Conservation (phyloP, 257 asterid genomes). For the Scutellaria barbata region DNA sequence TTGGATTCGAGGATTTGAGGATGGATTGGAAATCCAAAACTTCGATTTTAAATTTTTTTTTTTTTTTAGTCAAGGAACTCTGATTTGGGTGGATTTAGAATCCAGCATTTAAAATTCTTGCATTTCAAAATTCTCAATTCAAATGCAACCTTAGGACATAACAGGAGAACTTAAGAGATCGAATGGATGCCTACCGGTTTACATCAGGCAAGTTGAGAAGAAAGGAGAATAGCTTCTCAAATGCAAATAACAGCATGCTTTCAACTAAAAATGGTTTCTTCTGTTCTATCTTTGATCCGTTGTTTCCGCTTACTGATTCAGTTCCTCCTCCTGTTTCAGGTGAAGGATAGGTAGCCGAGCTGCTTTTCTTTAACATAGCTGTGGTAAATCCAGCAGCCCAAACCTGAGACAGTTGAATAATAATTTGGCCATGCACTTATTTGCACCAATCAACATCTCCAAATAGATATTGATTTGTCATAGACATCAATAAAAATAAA, state of each 20-base stretch:
- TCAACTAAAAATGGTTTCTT: slow-evolving; percentile 53
- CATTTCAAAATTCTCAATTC: no score
- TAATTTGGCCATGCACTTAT: slow-evolving; percentile 9
- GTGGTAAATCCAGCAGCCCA: slow-evolving; percentile 98
- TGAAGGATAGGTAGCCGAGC: slow-evolving; percentile 58
- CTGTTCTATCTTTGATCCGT: slow-evolving; percentile 40
- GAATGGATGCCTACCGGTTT: slow-evolving; percentile 54
- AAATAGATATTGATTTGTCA: slow-evolving; percentile 5
- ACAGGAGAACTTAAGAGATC: background rate
- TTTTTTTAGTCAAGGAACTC: no score
- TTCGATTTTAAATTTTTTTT: no score
- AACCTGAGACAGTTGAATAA: slow-evolving; percentile 52
- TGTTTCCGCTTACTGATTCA: slow-evolving; percentile 36
- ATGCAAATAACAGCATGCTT: slow-evolving; percentile 53
- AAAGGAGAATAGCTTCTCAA: slow-evolving; percentile 72
- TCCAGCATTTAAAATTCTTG: no score
- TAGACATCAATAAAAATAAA: background rate
- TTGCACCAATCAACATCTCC: slow-evolving; percentile 27
- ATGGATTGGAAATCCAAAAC: no score
- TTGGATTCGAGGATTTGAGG: no score
- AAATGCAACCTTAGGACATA: no score
- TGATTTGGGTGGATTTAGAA: no score
- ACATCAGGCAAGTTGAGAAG: slow-evolving; percentile 63
- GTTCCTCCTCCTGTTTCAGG: slow-evolving; percentile 46
- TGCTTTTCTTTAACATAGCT: slow-evolving; percentile 75